Conservation (phyloP, 345 rosid genomes). For the Aethionema arabicum region DNA sequence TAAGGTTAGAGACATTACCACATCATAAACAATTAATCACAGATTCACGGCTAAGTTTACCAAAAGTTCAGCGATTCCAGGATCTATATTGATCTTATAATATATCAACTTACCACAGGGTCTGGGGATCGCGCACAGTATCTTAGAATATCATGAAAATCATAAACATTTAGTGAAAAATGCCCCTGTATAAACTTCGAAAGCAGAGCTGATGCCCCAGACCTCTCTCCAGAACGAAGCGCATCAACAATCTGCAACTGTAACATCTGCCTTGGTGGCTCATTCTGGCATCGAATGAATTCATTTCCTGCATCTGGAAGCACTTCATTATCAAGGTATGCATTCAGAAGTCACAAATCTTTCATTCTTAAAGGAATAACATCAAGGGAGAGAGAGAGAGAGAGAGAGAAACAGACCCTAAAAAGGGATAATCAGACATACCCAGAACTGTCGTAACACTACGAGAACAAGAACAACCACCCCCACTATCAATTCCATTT, state of each 20-base stretch:
- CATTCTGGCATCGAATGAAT: slow-evolving; percentile 31
- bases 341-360: slow-evolving; percentile 5
- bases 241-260: slow-evolving; percentile 63
- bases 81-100: background rate
- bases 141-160: slow-evolving; percentile 53
- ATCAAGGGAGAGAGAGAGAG: background rate
- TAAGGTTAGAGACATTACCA: slow-evolving; percentile 19
- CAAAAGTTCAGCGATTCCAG: background rate
- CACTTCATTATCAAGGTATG: background rate
- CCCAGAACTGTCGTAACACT: slow-evolving; percentile 45
- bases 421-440: slow-evolving; percentile 26
- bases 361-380: too few species aligned
- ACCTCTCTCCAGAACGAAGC: slow-evolving; percentile 61
- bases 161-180: slow-evolving; percentile 36
- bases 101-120: slow-evolving; percentile 60
- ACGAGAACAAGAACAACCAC: slow-evolving; percentile 38
- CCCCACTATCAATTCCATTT: slow-evolving; percentile 32
- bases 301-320: slow-evolving; percentile 38
- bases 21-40: background rate
- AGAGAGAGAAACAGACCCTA: background rate
- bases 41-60: background rate
- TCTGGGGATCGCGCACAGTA: slow-evolving; percentile 72
- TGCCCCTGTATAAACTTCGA: slow-evolving; percentile 39
- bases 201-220: slow-evolving; percentile 62
- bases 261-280: slow-evolving; percentile 30